Conservation (phyloP, 805 yeast genomes). For the Pichia scutulata region DNA sequence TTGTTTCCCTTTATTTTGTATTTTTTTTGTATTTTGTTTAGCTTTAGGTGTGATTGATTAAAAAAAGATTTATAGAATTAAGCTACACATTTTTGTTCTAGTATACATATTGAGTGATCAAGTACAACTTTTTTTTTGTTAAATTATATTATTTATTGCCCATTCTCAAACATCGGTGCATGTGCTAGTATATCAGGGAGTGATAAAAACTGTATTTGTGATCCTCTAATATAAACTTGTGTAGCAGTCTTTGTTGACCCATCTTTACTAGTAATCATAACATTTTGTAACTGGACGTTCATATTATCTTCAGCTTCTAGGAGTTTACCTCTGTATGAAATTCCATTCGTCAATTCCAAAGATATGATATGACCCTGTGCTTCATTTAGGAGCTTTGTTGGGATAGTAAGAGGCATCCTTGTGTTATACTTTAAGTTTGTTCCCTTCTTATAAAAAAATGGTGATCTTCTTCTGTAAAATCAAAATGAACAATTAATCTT, state of each 20-base stretch:
- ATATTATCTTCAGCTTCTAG: conserved; percentile 85
- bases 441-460: not conserved
- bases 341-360: conserved; percentile 78
- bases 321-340: conserved; percentile 79
- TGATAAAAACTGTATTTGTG: conserved; percentile 74
- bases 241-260: conserved; percentile 72
- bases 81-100: not conserved
- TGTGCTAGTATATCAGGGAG: conserved; percentile 83
- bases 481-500: not conserved
- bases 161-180: conserved; percentile 80
- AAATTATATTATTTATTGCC: not conserved
- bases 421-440: not conserved
- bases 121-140: not conserved
- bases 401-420: conserved; percentile 62
- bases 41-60: not conserved
- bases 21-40: not conserved
- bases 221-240: conserved; percentile 86
- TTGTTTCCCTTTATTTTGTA: not conserved
- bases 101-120: not conserved
- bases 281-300: conserved; percentile 84
- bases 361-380: conserved; percentile 73
- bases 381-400: conserved; percentile 74
- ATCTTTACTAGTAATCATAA: conserved; percentile 66
- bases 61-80: not conserved
- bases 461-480: not conserved